These are phyloP conservation scores for Termitomyces sp. DNA, from an alignment of 1,284 basidiomycete species.

Conservation along the genomic window DNA sequence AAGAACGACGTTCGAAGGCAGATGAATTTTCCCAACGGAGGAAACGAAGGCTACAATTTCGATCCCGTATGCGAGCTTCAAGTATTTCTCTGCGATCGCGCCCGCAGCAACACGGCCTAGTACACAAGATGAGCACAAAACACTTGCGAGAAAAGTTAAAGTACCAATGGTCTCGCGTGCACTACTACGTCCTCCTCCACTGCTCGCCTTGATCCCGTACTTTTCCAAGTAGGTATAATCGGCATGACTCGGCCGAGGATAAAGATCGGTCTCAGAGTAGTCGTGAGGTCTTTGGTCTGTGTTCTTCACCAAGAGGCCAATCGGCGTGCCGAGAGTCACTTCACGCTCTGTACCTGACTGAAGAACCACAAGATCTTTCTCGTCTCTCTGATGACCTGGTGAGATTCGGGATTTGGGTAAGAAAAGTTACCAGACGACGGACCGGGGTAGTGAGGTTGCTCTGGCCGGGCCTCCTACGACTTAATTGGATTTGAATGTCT, in stretches of 20 bases:
- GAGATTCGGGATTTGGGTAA: slow-evolving; percentile 2
- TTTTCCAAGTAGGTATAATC: slow-evolving; percentile 99
- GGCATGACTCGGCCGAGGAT: slow-evolving; percentile 95
- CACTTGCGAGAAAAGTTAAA: not conserved
- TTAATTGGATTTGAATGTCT: slow-evolving; percentile 92
- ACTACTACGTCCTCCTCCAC: slow-evolving; percentile 90
- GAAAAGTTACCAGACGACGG: slow-evolving; percentile 27
- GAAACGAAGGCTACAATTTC: slow-evolving; percentile 98
- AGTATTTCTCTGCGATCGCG: slow-evolving; percentile 96
- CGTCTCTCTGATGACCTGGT: slow-evolving; percentile 67
- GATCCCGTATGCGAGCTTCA: slow-evolving; percentile 83
- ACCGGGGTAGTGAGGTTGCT: slow-evolving; percentile 95
- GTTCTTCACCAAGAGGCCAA: slow-evolving; percentile 93
- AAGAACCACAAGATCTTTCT: slow-evolving; percentile 92
- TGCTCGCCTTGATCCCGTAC: slow-evolving; percentile 96
- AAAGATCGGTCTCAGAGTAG: slow-evolving; percentile 97
- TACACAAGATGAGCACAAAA: slow-evolving; percentile 9
- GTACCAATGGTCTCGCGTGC: slow-evolving; percentile 96
- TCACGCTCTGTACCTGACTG: slow-evolving; percentile 95
- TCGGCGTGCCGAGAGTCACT: slow-evolving; percentile 95
- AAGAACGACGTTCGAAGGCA: slow-evolving; percentile 51
- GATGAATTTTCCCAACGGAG: slow-evolving; percentile 88
- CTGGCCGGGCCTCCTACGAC: slow-evolving; percentile 91
- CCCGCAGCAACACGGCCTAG: slow-evolving; percentile 94
- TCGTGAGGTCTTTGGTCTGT: slow-evolving; percentile 98